These are phyloP conservation scores for Kondoa malvinella DNA, from an alignment of 768 basidiomycete genomes.

Conservation along the genomic window DNA sequence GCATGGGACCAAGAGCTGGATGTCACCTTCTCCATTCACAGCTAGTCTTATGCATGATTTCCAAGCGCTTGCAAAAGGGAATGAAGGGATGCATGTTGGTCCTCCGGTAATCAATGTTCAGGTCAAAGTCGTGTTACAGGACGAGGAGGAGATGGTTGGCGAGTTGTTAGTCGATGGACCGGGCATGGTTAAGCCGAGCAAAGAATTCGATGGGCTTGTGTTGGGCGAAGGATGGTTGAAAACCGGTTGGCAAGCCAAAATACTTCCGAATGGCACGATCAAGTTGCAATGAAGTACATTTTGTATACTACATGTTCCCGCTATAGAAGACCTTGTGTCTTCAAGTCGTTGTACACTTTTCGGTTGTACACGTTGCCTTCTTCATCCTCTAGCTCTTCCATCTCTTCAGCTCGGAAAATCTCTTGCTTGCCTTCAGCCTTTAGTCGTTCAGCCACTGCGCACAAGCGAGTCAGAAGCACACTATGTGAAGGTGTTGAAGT, in stretches of 20 bases:
- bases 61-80: not conserved
- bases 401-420: conserved; percentile 78
- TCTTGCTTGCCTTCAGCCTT: conserved; percentile 94
- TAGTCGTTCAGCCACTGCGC: conserved; percentile 79
- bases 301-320: not conserved
- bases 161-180: not conserved
- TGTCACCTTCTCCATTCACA: not conserved
- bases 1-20: not conserved
- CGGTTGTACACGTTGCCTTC: conserved; percentile 97
- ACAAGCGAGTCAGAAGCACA: not conserved
- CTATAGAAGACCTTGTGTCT: conserved; percentile 18
- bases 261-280: not conserved
- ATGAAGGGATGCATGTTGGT: not conserved
- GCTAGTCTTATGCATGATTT: not conserved
- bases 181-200: not conserved
- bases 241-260: not conserved
- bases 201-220: not conserved
- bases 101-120: not conserved
- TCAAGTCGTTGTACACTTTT: conserved; percentile 38
- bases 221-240: conserved; percentile 1
- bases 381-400: conserved; percentile 95
- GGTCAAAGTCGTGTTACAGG: not conserved
- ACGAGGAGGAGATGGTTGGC: not conserved
- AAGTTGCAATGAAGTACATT: not conserved
- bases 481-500: not conserved